phyloP scores from a whole-genome alignment of 345 rosid species.

The Eutrema japonicum region DNA sequence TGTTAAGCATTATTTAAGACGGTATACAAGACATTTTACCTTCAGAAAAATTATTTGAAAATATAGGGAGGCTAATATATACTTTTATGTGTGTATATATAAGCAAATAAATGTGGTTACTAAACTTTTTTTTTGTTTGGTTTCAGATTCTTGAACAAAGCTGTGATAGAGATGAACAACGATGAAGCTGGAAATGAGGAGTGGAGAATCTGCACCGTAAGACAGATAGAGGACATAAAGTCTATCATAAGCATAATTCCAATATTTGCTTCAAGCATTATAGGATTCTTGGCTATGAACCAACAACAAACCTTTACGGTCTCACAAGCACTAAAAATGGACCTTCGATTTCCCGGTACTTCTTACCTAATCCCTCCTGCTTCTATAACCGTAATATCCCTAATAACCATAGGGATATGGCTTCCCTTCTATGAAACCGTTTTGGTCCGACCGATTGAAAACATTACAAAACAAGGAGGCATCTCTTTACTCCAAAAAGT shows the following conservation, averaged over 20 bases:
- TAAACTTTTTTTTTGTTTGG: background rate
- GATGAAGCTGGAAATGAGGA: conserved; percentile 41
- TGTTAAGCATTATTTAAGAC: background rate
- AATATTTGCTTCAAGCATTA: conserved; percentile 48
- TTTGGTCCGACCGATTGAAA: conserved; percentile 42
- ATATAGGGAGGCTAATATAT: too few relatives aligned
- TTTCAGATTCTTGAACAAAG: conserved; percentile 53
- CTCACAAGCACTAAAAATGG: conserved; percentile 54
- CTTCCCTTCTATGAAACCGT: conserved; percentile 53
- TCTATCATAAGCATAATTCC: conserved; percentile 52
- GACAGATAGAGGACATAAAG: conserved; percentile 55
- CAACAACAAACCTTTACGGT: conserved; percentile 50
- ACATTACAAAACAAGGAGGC: conserved; percentile 50
- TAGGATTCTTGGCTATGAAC: conserved; percentile 51
- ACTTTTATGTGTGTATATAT: background rate
- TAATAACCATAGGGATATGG: conserved; percentile 45
- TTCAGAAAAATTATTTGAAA: too few relatives aligned
- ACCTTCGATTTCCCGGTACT: conserved; percentile 47
- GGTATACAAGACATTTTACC: background rate
- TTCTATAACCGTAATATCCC: conserved; percentile 45
- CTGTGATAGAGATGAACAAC: conserved; percentile 47
- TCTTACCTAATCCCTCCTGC: conserved; percentile 53
- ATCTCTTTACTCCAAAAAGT: conserved; percentile 65
- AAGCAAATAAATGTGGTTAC: conserved; percentile 1
- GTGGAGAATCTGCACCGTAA: conserved; percentile 46